Base-by-base conservation (phyloP, 257 asterid genomes). In the Pogostemon cablin region DNA sequence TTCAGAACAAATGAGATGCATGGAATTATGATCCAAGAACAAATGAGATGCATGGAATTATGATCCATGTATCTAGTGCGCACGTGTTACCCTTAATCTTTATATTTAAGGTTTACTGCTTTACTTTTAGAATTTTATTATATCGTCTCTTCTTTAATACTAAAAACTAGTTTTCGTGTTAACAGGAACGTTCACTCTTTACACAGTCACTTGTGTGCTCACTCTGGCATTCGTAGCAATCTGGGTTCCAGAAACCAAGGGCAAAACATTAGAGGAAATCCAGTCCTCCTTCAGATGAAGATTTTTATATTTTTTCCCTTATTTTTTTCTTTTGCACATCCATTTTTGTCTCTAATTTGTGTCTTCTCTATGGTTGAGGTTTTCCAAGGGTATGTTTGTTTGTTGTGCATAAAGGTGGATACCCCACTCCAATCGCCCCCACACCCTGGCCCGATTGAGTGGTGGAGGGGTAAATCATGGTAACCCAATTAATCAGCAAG, bases 161-260 rank as follows among this genome's bases (percentile, higher is more conserved):
- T 25, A 1, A 25, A 25, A 25, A 25, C 32, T 25, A 1, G 38
- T 17, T 54, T 54, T 2, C 38, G 6, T 57, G 1, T 34, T 70
- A 46, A 76, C 87, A 91, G 98, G 96, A 67, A 85, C 96, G 10
- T 92, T 92, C 86, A 62, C 81, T 3, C 37, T 87, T 35, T 92
- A 89, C 80, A 57, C 53, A 62, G 20, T 80, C 8, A 63, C 82
- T 84, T 81, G 86, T 53, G 49, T 63, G 20, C 53, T 88, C 25
- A 69, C 96, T 0, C 79, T 84, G 47, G 85, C 54, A 6, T 92
- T 92, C 53, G 90, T 77, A 56, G 15, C 89, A 3, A 76, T 89
- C 61, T 87, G 84, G 84, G 88, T 91, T 42, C 96, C 98, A 7
- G 98, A 92, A 79, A 92, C 98, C 0, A 92, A 89, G 74, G 98